Evolutionary conservation across 2,329 filamentous ascomycete species (phyloP), one percentile per base, ranked within the genome.

Genomic region (Xylariaceae sp.): DNA sequence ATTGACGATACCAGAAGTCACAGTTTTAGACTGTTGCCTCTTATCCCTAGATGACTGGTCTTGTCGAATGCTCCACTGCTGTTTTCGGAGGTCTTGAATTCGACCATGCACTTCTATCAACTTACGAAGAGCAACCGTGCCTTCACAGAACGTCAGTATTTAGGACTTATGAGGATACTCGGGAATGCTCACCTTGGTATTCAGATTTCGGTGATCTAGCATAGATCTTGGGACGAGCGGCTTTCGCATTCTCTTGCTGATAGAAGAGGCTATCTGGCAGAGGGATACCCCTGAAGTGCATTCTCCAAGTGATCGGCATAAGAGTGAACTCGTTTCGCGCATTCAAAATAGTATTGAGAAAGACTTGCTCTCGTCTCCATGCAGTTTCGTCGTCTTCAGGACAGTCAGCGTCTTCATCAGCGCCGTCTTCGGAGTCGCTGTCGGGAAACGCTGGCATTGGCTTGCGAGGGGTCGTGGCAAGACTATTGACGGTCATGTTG

Each of bases 251-350:
- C 13, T 54, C 60, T 48, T 64, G 57, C 39, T 49, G 31, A 42
- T 68, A 69, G 51, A 65, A 69, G 18, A 69, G 55, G 16, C 58
- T 58, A 22, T 66, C 59, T 6, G 66, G 64, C 17, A 68, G 51
- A 39, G 66, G 66, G 36, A 65, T 60, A 16, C 66, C 66, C 41
- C 58, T 59, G 46, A 69, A 64, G 51, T 65, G 60, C 58, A 66
- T 61, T 54, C 49, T 58, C 66, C 66, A 69, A 34, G 61, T 64
- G 6, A 62, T 60, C 16, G 66, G 65, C 59, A 68, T 63, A n/a
- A 68, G 54, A 2, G 63, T 60, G 33, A 62, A 66, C 51, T 65
- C 55, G 36, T 66, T 58, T 39, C 63, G 63, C 14, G 57, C 61
- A 19, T 62, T 66, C 11, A 69, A 42, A 31, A 68, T 58, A 17